phyloP scores from a whole-genome alignment of 495 filamentous ascomycete genomes.

The Neurospora sp. region DNA sequence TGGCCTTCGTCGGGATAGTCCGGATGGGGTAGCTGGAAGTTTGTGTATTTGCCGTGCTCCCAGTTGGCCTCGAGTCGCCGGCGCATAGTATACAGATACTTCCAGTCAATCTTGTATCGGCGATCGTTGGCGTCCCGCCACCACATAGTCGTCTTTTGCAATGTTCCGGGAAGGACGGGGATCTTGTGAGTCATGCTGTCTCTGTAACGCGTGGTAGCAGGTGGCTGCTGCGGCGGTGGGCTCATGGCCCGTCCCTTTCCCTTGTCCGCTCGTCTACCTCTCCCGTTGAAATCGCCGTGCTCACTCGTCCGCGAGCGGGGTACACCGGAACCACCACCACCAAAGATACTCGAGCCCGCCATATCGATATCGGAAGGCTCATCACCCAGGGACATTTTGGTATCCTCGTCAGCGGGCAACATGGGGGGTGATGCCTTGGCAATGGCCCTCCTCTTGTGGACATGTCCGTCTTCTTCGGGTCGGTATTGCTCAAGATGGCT shows the following conservation, averaged over 20 bases:
- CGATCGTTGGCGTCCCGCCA: slow-evolving; percentile 28
- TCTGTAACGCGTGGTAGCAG: neutral
- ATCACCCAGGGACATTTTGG: slow-evolving; percentile 36
- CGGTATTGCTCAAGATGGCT: slow-evolving; percentile 20
- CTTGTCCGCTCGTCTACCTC: slow-evolving; percentile 14
- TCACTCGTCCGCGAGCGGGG: neutral
- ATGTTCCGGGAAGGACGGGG: slow-evolving; percentile 1
- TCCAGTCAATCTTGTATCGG: slow-evolving; percentile 60
- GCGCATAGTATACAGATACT: slow-evolving; percentile 82
- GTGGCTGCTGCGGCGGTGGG: neutral
- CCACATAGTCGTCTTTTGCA: slow-evolving; percentile 32
- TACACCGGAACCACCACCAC: slow-evolving; percentile 1
- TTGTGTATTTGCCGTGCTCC: slow-evolving; percentile 67
- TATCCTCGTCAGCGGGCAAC: slow-evolving; percentile 28
- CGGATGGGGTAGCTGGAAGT: slow-evolving; percentile 85
- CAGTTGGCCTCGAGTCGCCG: slow-evolving; percentile 83
- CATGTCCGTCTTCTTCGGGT: slow-evolving; percentile 29
- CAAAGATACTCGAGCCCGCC: slow-evolving; percentile 26
- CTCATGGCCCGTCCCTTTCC: slow-evolving; percentile 22
- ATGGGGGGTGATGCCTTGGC: slow-evolving; percentile 9
- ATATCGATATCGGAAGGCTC: slow-evolving; percentile 20
- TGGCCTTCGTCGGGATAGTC: slow-evolving; percentile 75
- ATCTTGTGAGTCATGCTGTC: neutral
- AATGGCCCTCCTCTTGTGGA: slow-evolving; percentile 37
- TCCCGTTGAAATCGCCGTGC: neutral